Conservation (phyloP, 768 basidiomycete genomes). For the Rhodotorula babjevae region DNA sequence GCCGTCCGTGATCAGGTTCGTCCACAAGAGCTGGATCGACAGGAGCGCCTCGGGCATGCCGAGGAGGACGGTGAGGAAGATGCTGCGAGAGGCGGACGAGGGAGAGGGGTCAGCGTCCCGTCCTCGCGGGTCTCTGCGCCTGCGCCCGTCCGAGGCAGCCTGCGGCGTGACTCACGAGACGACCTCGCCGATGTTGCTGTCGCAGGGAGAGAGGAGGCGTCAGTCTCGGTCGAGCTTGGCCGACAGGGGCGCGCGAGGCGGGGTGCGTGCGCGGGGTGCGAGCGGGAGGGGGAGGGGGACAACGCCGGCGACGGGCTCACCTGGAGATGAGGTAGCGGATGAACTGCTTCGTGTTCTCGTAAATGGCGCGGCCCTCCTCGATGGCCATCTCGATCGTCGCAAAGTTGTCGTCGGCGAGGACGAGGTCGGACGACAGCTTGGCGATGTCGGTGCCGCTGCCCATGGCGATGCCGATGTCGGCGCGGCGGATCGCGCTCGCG, state of each 20-base stretch:
- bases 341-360: slow-evolving; percentile 99
- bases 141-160: too few relatives aligned
- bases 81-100: slow-evolving; percentile 50
- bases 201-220: too few relatives aligned
- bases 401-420: slow-evolving; percentile 94
- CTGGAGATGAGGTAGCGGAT: slow-evolving; percentile 93
- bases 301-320: too few relatives aligned
- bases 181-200: slow-evolving; percentile 87
- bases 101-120: background rate
- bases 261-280: too few relatives aligned
- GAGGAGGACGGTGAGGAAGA: slow-evolving; percentile 92
- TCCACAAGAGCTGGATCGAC: slow-evolving; percentile 96
- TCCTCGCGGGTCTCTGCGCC: too few relatives aligned
- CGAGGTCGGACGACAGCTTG: slow-evolving; percentile 97
- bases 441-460: slow-evolving; percentile 98
- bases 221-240: too few relatives aligned
- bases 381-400: slow-evolving; percentile 93
- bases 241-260: too few relatives aligned
- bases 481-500: slow-evolving; percentile 91
- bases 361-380: slow-evolving; percentile 94
- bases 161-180: slow-evolving; percentile 51
- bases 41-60: slow-evolving; percentile 99
- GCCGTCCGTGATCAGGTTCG: slow-evolving; percentile 91
- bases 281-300: too few relatives aligned
- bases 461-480: slow-evolving; percentile 98